These are phyloP conservation scores for Ophiocordyceps camponoti-leonardi DNA, from an alignment of 2,329 filamentous ascomycete genomes.

Conservation along the genomic window DNA sequence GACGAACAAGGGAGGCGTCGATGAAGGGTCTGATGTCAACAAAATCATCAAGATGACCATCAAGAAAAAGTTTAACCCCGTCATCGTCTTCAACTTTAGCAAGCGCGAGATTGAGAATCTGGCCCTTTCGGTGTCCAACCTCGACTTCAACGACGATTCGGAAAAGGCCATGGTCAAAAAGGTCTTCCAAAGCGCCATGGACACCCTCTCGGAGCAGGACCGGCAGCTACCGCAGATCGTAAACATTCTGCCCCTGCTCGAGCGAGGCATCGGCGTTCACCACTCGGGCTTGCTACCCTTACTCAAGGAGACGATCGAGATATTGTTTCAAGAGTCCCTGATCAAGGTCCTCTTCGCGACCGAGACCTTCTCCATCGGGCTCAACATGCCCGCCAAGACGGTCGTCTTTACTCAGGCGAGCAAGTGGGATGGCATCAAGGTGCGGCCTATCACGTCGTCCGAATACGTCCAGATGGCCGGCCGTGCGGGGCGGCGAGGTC, in stretches of 20 bases:
- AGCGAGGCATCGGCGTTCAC: slow-evolving; percentile 90
- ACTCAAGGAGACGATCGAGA: slow-evolving; percentile 96
- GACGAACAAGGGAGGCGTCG: slow-evolving; percentile 72
- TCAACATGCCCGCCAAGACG: slow-evolving; percentile 99
- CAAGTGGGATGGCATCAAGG: slow-evolving; percentile 76
- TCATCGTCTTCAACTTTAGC: slow-evolving; percentile 99
- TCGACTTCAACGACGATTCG: slow-evolving; percentile 91
- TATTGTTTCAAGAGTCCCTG: slow-evolving; percentile 91
- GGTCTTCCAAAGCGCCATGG: slow-evolving; percentile 86
- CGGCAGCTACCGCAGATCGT: slow-evolving; percentile 76
- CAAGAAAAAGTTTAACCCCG: slow-evolving; percentile 90
- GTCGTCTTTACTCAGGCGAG: slow-evolving; percentile 96
- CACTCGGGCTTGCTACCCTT: slow-evolving; percentile 92
- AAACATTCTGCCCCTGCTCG: slow-evolving; percentile 73
- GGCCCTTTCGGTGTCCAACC: slow-evolving; percentile 68
- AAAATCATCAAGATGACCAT: slow-evolving; percentile 99
- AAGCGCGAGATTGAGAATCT: slow-evolving; percentile 90
- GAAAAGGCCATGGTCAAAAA: slow-evolving; percentile 90
- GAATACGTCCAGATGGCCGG: slow-evolving; percentile 99
- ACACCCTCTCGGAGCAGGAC: slow-evolving; percentile 83
- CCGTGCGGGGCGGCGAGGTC: slow-evolving; percentile 85
- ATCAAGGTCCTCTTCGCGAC: slow-evolving; percentile 98
- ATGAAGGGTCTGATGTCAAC: slow-evolving; percentile 62
- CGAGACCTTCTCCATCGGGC: slow-evolving; percentile 93
- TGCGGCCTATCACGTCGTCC: slow-evolving; percentile 75